These are phyloP conservation scores for Malus hybrid DNA, from an alignment of 331 rosid genomes.

Conservation along the genomic window DNA sequence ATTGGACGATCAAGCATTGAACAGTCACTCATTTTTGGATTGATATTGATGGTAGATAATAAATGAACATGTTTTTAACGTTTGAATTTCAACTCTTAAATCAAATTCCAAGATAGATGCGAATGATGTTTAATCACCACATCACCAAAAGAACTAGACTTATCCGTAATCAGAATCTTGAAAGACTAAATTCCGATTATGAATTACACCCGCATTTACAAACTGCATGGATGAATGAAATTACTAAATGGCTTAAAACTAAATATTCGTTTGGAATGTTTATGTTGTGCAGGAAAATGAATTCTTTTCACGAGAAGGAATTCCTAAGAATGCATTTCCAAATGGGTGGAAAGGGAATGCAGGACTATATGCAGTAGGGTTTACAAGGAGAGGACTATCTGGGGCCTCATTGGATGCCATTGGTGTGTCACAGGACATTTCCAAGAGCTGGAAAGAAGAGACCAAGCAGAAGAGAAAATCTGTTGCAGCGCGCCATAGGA, in stretches of 20 bases:
- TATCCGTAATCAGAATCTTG: too few species aligned
- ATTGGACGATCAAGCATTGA: too few species aligned
- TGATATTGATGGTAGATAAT: too few species aligned
- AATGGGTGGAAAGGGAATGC: slow-evolving; percentile 90
- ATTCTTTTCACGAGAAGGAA: slow-evolving; percentile 67
- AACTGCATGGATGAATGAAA: not conserved
- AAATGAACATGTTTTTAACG: too few species aligned
- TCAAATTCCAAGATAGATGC: too few species aligned
- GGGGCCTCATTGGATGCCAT: slow-evolving; percentile 86
- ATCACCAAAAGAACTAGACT: too few species aligned
- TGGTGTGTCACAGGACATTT: slow-evolving; percentile 78
- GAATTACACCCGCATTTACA: not conserved
- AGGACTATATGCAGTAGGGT: slow-evolving; percentile 89
- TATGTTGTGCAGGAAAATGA: slow-evolving; percentile 56
- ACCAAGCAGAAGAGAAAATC: slow-evolving; percentile 53
- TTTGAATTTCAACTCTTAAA: too few species aligned
- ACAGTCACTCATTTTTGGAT: too few species aligned
- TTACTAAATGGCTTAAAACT: slow-evolving; percentile 7
- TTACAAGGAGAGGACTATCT: slow-evolving; percentile 79
- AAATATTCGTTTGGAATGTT: not conserved
- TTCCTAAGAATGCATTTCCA: slow-evolving; percentile 70
- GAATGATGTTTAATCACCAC: too few species aligned
- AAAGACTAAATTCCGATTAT: too few species aligned
- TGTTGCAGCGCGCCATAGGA: slow-evolving; percentile 58
- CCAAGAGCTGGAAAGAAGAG: slow-evolving; percentile 82